Evolutionary conservation across 768 basidiomycete species (phyloP), one percentile per base, ranked within the genome.

Genomic region (Lactifluus subvellereus): DNA sequence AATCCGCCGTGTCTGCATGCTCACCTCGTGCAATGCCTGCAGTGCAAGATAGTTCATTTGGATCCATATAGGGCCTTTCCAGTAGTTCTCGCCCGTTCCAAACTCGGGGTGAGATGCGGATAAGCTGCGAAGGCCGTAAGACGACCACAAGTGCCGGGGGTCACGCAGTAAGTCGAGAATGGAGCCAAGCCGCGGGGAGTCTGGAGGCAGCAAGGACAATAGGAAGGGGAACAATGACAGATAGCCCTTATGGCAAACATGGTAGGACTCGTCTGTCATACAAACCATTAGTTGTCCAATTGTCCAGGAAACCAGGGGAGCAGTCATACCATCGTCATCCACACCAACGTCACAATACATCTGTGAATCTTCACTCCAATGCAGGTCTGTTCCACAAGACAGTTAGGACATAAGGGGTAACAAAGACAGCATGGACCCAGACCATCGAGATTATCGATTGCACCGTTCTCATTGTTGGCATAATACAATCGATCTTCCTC

Each of bases 41-140:
- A 98, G 77, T 16, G 88, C 86, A 64, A 98, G 80, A 71, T 94
- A 98, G 74, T 98, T 98, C 89, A 98, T 95, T 73, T 93, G 95
- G 42, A 97, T 82, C 95, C 95, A 98, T 54, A 98, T 89, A 3
- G 95, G 91, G 1, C 96, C 94, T 69, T 88, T 88, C 95, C 95
- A 98, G 74, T 98, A 98, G 76, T 98, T 91, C 74, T 98, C 95
- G 52, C 89, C 96, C 68, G 84, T 77, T 14, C 94, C 95, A 69
- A 94, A 98, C 54, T 91, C 83, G n/a, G 88, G 84, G 71, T 98
- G 93, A 20, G 85, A 84, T n/a, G 82, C 85, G 7, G 90, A 93
- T 57, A 98, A 76, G 66, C 92, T 95, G 33, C 95, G 87, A 40
- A 98, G 77, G 32, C 96, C 95, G 71, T 86, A 94, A 1, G 84